These are phyloP conservation scores for Vigna reflexopilosa DNA, from an alignment of 306 rosid genomes.

Conservation along the genomic window DNA sequence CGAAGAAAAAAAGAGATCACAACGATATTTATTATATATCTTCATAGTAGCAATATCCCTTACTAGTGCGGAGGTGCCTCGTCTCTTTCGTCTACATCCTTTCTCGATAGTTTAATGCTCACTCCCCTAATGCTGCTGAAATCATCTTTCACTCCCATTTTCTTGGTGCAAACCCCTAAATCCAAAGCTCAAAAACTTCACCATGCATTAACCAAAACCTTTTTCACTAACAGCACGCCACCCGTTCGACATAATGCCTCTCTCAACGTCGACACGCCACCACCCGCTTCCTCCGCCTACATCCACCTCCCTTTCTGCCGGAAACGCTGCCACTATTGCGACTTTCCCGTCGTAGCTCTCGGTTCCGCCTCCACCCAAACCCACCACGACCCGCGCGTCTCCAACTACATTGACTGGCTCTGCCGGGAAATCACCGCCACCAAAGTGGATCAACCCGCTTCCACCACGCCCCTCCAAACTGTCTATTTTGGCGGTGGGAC, in stretches of 20 bases:
- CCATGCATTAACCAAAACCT: conserved; percentile 15
- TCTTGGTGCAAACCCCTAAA: conserved; percentile 54
- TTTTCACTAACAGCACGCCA: conserved; percentile 49
- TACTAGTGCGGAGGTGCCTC: background rate
- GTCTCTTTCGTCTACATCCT: background rate
- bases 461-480: conserved; percentile 68
- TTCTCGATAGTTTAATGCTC: background rate
- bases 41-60: no score
- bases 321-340: conserved; percentile 95
- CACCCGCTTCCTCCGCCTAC: conserved; percentile 76
- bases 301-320: conserved; percentile 97
- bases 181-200: conserved; percentile 38
- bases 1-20: no score
- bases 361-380: conserved; percentile 66
- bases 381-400: conserved; percentile 75
- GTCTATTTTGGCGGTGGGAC: conserved; percentile 95
- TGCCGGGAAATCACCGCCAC: conserved; percentile 84
- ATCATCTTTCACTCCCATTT: conserved; percentile 66
- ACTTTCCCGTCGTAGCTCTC: conserved; percentile 91
- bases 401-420: conserved; percentile 66
- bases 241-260: conserved; percentile 78
- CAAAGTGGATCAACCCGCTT: conserved; percentile 22
- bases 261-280: conserved; percentile 13
- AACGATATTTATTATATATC: no score
- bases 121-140: conserved; percentile 56